These are phyloP conservation scores for Musa troglodytarum DNA, from an alignment of 176 grass and related monocot genomes.

Conservation along the genomic window DNA sequence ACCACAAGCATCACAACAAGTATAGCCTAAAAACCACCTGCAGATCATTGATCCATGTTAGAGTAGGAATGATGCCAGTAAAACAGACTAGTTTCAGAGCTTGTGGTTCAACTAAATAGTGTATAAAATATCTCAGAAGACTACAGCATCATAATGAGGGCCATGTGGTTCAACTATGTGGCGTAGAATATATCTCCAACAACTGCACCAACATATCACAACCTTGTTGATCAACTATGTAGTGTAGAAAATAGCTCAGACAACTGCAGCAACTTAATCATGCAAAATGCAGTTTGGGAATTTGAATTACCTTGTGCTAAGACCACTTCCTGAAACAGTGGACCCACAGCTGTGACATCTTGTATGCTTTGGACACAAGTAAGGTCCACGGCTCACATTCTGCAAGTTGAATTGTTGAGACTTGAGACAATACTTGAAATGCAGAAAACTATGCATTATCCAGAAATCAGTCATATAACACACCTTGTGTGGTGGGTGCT, in stretches of 20 bases:
- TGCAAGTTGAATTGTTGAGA: slow-evolving; percentile 27
- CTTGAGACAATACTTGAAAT: slow-evolving; percentile 5
- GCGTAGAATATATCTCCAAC: no score
- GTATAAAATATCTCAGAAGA: no score
- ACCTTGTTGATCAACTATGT: no score
- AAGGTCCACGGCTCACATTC: slow-evolving; percentile 91
- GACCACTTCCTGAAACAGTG: slow-evolving; percentile 87
- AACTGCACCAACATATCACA: no score
- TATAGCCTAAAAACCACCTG: slow-evolving; percentile 99
- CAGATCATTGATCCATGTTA: background rate
- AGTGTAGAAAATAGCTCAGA: no score
- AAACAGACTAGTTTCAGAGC: background rate
- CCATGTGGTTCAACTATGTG: no score
- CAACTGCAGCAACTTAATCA: no score
- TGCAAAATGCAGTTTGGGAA: no score
- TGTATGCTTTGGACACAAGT: slow-evolving; percentile 95
- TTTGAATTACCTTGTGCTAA: slow-evolving; percentile 77
- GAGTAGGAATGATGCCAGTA: background rate
- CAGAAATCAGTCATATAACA: slow-evolving; percentile 4
- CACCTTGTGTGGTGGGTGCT: slow-evolving; percentile 99
- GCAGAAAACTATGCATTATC: background rate
- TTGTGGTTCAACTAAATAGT: no score
- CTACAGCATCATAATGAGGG: no score
- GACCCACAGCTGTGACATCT: slow-evolving; percentile 96
- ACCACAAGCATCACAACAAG: slow-evolving; percentile 96